phyloP scores from a whole-genome alignment of 768 basidiomycete genomes.

The Gelatoporia subvermispora region DNA sequence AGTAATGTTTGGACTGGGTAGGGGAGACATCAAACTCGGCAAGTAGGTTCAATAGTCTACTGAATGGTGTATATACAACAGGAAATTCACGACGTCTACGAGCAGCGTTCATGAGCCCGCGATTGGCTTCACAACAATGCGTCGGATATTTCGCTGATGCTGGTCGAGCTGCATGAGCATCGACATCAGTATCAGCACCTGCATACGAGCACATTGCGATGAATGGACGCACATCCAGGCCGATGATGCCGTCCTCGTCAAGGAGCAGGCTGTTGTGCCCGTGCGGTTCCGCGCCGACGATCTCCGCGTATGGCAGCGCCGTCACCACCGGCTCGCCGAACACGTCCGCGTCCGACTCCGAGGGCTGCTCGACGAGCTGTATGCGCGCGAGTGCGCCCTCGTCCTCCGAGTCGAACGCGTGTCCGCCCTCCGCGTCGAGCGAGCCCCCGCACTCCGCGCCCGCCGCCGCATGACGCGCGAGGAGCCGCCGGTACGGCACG shows the following conservation, averaged over 20 bases:
- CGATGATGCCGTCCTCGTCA: conserved; percentile 26
- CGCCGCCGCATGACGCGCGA: conserved; percentile 1
- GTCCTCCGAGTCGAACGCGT: conserved; percentile 1
- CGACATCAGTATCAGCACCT: not conserved
- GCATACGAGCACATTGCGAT: not conserved
- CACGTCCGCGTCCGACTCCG: not conserved
- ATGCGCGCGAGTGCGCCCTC: not conserved
- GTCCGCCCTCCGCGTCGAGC: no score
- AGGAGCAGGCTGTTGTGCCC: conserved; percentile 21
- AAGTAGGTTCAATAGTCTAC: no score
- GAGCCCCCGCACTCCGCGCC: not conserved
- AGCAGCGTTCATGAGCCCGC: no score
- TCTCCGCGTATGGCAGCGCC: conserved; percentile 21
- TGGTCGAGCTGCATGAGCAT: conserved; percentile 2
- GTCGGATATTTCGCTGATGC: not conserved
- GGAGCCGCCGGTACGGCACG: conserved; percentile 6
- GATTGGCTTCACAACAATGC: no score
- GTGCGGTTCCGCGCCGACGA: conserved; percentile 8
- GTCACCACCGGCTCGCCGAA: conserved; percentile 16
- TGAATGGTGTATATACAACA: no score
- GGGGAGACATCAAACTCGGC: no score
- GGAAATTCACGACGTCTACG: no score
- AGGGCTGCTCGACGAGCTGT: not conserved
- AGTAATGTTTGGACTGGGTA: no score
- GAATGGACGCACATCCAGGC: conserved; percentile 18